Evolutionary conservation across 2,329 filamentous ascomycete genomes (phyloP), one percentile per base, ranked within the genome.

Genomic region (Aureobasidium sp.): DNA sequence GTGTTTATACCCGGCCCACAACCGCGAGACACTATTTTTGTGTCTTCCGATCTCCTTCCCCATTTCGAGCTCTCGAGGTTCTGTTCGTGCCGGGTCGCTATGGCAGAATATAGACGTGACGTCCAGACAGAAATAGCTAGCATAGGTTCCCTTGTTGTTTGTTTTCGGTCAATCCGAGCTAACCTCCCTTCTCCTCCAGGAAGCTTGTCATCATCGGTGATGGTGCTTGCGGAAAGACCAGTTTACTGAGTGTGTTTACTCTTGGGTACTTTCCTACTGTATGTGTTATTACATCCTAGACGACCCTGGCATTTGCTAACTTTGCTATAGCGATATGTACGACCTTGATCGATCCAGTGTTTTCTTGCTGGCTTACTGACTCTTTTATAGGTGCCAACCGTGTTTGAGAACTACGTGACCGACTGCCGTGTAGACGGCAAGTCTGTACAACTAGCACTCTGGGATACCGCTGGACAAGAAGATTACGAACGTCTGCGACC

Each of bases 381-480:
- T 21, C 5, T n/a, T 13, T 10, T 21, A 64, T 73, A 68, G 87
- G 92, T 96, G 57, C 94, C 94, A 1, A 99, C 94, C 50, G 94
- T 99, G 41, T 99, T 99, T 76, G 94, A 99, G 74, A 99, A 99
- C 79, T 99, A 99, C 72, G 94, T 99, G 66, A 99, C 94, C 68
- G 94, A 99, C 78, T 99, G 94, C 77, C 85, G 93, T 78, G 94
- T 99, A 64, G 94, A 99, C 74, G 94, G 94, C 71, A 96, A 96
- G 74, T 96, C 91, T n/a, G 94, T 99, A 42, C 94, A 99, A 78
- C 82, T 99, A 66, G 94, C 94, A 57, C 80, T 99, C 69, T 99
- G 94, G 94, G 94, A 99, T 85, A 99, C 94, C n/a, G 94, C 94
- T 57, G 94, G 94, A 64, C 94, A 99, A 76, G 94, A 99, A 82